Percentiles rank a stretch among this genome's conserved stretches.
Evolutionary conservation across 441 rosid genomes (phyloP).

Genomic region (Gossypium aridum): DNA sequence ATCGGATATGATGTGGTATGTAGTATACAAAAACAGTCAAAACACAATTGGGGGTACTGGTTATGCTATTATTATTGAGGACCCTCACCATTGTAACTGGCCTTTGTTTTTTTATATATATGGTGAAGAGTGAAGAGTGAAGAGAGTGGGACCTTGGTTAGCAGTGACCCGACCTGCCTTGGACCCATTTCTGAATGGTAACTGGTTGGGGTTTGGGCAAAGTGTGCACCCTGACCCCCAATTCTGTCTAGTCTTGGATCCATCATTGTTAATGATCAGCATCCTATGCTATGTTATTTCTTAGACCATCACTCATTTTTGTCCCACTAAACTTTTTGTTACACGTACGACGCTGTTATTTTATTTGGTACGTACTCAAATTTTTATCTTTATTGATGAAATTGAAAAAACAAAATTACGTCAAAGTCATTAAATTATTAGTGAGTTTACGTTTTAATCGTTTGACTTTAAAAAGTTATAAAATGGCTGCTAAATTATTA

Average conservation of each 20-base stretch:
- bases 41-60: neutral
- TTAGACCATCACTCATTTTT: too few relatives aligned
- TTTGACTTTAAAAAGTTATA: too few relatives aligned
- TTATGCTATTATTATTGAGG: neutral
- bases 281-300: conserved; percentile 21
- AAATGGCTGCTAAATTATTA: too few relatives aligned
- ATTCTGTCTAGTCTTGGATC: neutral
- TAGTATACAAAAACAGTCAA: neutral
- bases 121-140: neutral
- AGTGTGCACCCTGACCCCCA: conserved; percentile 12
- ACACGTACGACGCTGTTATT: too few relatives aligned
- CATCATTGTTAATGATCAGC: neutral
- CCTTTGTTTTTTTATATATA: too few relatives aligned
- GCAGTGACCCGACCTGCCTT: conserved; percentile 12
- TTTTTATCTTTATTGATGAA: too few relatives aligned
- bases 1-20: neutral
- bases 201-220: conserved; percentile 8
- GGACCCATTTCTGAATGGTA: conserved; percentile 15
- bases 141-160: conserved; percentile 11
- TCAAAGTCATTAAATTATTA: too few relatives aligned
- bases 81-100: neutral
- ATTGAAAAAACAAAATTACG: too few relatives aligned
- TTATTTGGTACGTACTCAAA: too few relatives aligned
- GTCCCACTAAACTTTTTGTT: too few relatives aligned
- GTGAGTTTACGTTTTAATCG: too few relatives aligned